Evolutionary conservation across 768 basidiomycete species (phyloP).

Genomic region (Agaricus subrufescens): DNA sequence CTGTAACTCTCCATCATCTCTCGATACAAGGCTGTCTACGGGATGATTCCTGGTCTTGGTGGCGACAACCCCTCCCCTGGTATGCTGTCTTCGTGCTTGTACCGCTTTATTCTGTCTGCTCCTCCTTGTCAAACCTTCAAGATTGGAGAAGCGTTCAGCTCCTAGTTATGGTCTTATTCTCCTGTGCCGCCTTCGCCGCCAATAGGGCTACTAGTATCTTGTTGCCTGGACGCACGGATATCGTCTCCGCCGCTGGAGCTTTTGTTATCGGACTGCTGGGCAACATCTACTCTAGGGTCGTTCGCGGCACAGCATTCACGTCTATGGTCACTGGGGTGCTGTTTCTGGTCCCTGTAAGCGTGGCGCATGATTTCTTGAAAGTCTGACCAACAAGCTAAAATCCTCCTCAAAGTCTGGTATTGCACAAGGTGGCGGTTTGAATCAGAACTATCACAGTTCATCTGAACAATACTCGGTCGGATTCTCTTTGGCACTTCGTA

Average conservation of each 20-base stretch:
- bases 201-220: constrained; percentile 58
- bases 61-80: constrained; percentile 72
- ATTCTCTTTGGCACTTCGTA: constrained; percentile 73
- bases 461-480: constrained; percentile 72
- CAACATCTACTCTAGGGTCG: constrained; percentile 73
- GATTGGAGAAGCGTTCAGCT: constrained; percentile 65
- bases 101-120: constrained; percentile 69
- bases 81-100: constrained; percentile 78
- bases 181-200: constrained; percentile 69
- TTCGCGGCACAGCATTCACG: constrained; percentile 81
- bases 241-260: constrained; percentile 76
- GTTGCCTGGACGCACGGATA: constrained; percentile 63
- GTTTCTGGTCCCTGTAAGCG: constrained; percentile 79
- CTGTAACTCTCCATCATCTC: background rate
- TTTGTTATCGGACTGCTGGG: constrained; percentile 76
- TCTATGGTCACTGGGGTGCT: constrained; percentile 93
- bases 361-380: background rate
- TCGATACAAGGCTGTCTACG: constrained; percentile 61
- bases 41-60: constrained; percentile 73
- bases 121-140: constrained; percentile 75
- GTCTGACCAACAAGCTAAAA: constrained; percentile 9
- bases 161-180: constrained; percentile 72
- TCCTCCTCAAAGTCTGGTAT: constrained; percentile 56
- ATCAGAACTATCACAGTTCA: constrained; percentile 54
- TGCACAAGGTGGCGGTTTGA: constrained; percentile 68